phyloP scores from a whole-genome alignment of 495 filamentous ascomycete genomes.

The Thozetella sp. region DNA sequence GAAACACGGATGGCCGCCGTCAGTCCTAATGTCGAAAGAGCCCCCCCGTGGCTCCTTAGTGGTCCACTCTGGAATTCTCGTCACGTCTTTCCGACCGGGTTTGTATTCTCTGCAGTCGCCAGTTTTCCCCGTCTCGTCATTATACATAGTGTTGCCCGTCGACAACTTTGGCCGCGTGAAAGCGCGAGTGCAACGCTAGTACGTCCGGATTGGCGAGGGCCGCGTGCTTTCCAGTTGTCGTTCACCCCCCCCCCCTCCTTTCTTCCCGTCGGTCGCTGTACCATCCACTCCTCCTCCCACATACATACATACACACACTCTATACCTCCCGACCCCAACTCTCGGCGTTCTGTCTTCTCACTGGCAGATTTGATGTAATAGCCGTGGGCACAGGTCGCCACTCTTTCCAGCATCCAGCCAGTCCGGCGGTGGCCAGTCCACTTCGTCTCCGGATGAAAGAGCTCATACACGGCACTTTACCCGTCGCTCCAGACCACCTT shows the following conservation, averaged over 20 bases:
- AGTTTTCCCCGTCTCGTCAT: too few relatives aligned
- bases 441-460: constrained; percentile 28
- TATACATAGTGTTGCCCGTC: too few relatives aligned
- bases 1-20: background rate
- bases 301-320: background rate
- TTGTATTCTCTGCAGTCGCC: background rate
- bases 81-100: background rate
- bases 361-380: constrained; percentile 3
- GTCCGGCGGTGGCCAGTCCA: constrained; percentile 1
- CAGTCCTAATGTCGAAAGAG: background rate
- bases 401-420: constrained; percentile 7
- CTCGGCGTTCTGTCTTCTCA: background rate
- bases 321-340: background rate
- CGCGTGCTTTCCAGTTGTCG: too few relatives aligned
- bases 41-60: background rate
- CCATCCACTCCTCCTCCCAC: too few relatives aligned
- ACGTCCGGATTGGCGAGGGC: too few relatives aligned
- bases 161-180: too few relatives aligned
- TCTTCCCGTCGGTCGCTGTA: too few relatives aligned
- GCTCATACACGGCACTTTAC: constrained; percentile 29
- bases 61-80: background rate
- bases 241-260: too few relatives aligned
- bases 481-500: constrained; percentile 29
- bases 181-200: too few relatives aligned
- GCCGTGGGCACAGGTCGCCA: constrained; percentile 1